These are phyloP conservation scores for Yueomyces sp. DNA, from an alignment of 1,139 yeast genomes.

Conservation along the genomic window DNA sequence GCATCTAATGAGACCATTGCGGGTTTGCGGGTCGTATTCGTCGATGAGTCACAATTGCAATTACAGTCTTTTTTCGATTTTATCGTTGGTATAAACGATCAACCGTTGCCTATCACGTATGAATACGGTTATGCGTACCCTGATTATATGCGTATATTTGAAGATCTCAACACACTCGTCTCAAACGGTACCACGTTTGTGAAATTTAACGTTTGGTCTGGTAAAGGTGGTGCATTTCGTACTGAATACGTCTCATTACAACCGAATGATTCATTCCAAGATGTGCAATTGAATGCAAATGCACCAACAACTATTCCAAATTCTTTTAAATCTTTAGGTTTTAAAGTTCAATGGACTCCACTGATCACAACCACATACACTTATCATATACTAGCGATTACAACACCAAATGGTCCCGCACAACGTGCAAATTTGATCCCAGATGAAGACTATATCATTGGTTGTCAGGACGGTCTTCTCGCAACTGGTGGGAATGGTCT, in stretches of 20 bases:
- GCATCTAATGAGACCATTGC: slow-evolving; percentile 22
- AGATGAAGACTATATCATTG: slow-evolving; percentile 79
- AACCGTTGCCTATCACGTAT: slow-evolving; percentile 45
- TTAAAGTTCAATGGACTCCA: slow-evolving; percentile 68
- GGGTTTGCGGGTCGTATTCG: slow-evolving; percentile 46
- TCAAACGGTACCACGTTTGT: slow-evolving; percentile 23
- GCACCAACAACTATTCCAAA: slow-evolving; percentile 4
- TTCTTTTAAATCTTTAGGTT: slow-evolving; percentile 37
- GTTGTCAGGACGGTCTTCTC: slow-evolving; percentile 73
- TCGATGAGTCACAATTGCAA: slow-evolving; percentile 34
- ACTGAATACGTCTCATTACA: slow-evolving; percentile 20
- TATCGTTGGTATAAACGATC: slow-evolving; percentile 66
- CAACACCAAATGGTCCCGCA: slow-evolving; percentile 70
- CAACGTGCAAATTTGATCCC: slow-evolving; percentile 73
- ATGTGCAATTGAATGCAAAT: background rate
- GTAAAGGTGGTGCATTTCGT: slow-evolving; percentile 61
- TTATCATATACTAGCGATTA: slow-evolving; percentile 71
- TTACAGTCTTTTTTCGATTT: slow-evolving; percentile 82
- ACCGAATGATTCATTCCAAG: slow-evolving; percentile 17
- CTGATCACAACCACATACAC: slow-evolving; percentile 66
- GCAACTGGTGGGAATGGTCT: slow-evolving; percentile 81
- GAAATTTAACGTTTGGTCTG: slow-evolving; percentile 69
- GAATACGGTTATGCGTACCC: slow-evolving; percentile 22
- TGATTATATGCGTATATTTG: slow-evolving; percentile 24
- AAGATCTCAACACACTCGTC: slow-evolving; percentile 17